Percentiles rank a stretch among this genome's conserved stretches.
phyloP scores from a whole-genome alignment of 805 yeast species.

The Hanseniaspora valbyensis region DNA sequence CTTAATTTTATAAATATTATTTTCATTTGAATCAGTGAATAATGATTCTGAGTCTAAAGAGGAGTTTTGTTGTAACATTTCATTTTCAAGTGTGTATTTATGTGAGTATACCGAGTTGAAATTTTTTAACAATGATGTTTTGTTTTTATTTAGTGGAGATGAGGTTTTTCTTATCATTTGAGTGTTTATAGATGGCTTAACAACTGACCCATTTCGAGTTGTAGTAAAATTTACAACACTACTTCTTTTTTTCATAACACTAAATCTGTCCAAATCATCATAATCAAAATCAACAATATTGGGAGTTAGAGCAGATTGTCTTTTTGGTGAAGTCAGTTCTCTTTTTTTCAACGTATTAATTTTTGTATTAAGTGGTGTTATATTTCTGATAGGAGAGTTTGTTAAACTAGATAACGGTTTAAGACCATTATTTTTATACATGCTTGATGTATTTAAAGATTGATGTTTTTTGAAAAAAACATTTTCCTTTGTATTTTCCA shows the following conservation, averaged over 20 bases:
- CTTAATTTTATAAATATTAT: not conserved
- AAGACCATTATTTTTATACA: not conserved
- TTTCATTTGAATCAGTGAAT: not conserved
- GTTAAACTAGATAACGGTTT: not conserved
- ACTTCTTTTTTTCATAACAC: slow-evolving; percentile 5
- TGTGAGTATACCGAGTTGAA: not conserved
- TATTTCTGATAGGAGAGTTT: not conserved
- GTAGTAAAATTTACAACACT: not conserved
- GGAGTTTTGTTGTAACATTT: not conserved
- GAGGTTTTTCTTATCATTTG: not conserved
- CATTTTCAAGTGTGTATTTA: not conserved
- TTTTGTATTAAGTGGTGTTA: not conserved
- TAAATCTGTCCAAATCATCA: slow-evolving; percentile 9
- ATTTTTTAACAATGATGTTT: not conserved
- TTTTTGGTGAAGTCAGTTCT: not conserved
- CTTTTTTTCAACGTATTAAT: not conserved
- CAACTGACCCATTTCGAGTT: not conserved
- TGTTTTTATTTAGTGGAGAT: not conserved
- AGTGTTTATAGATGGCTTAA: not conserved
- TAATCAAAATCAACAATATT: not conserved
- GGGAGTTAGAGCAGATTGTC: not conserved
- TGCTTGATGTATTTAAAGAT: not conserved
- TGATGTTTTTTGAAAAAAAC: not conserved
- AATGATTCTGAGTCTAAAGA: not conserved
- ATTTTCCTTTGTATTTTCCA: not conserved